A percentile compares a stretch with the other conserved stretches of the same genome.
These are phyloP conservation scores for Astrothelium macrocarpum DNA, from an alignment of 495 filamentous ascomycete species.

Conservation along the genomic window DNA sequence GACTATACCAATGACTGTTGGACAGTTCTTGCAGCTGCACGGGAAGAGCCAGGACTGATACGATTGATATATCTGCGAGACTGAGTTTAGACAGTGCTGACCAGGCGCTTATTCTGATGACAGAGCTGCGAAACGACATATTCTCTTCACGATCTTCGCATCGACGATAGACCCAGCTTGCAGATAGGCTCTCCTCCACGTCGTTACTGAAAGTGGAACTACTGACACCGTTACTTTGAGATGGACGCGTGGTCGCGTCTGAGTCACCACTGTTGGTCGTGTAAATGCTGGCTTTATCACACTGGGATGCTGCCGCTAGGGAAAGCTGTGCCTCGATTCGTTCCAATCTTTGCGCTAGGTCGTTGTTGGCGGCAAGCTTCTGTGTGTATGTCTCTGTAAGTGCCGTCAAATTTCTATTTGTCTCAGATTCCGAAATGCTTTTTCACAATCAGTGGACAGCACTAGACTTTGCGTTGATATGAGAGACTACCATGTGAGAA, in stretches of 20 bases:
- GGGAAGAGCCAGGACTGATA: neutral
- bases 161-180: neutral
- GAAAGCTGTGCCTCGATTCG: neutral
- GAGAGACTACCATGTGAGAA: neutral
- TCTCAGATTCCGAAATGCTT: neutral
- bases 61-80: neutral
- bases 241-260: neutral
- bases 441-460: neutral
- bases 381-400: neutral
- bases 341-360: neutral
- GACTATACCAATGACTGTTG: neutral
- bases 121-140: neutral
- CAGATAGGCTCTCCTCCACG: neutral
- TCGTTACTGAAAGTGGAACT: neutral
- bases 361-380: neutral
- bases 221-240: neutral
- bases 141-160: neutral
- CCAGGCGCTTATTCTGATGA: neutral
- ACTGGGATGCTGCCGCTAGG: neutral
- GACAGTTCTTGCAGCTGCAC: neutral
- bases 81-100: neutral
- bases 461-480: neutral
- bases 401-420: neutral
- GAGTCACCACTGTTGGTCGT: neutral
- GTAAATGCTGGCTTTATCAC: neutral